Evolutionary conservation across 805 yeast species (phyloP).

Genomic region (Lipomyces starkeyi): DNA sequence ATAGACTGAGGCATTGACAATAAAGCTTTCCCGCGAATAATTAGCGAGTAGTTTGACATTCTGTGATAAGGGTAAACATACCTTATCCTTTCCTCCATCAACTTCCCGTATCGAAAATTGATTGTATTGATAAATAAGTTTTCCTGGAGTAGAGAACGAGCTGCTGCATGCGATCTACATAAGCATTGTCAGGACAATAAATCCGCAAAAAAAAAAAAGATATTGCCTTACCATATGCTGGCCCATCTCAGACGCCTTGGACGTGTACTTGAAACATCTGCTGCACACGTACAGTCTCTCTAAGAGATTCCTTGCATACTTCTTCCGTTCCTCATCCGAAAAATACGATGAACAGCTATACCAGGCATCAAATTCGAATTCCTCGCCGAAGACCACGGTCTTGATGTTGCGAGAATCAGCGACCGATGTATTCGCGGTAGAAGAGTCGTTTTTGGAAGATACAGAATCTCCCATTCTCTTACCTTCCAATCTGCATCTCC

Average conservation of each 20-base stretch:
- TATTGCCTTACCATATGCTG: slow-evolving; percentile 52
- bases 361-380: slow-evolving; percentile 76
- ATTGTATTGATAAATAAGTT: slow-evolving; percentile 67
- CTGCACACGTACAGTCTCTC: slow-evolving; percentile 70
- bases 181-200: not conserved
- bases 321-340: slow-evolving; percentile 43
- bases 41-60: not conserved
- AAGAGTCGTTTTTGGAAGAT: not conserved
- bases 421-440: slow-evolving; percentile 1
- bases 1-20: slow-evolving; percentile 81
- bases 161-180: slow-evolving; percentile 51
- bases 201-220: not conserved
- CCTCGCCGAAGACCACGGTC: slow-evolving; percentile 68
- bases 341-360: slow-evolving; percentile 86
- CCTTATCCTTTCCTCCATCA: slow-evolving; percentile 63
- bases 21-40: slow-evolving; percentile 51
- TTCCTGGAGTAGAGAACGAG: slow-evolving; percentile 60
- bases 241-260: slow-evolving; percentile 51
- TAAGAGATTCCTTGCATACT: slow-evolving; percentile 40
- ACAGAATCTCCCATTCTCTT: slow-evolving; percentile 1
- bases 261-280: slow-evolving; percentile 81
- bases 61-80: not conserved
- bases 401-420: slow-evolving; percentile 55
- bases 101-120: slow-evolving; percentile 65
- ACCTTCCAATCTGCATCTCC: not conserved